Evolutionary conservation across 176 grass and related monocot genomes (phyloP).

Genomic region (Alloteropsis semialata): DNA sequence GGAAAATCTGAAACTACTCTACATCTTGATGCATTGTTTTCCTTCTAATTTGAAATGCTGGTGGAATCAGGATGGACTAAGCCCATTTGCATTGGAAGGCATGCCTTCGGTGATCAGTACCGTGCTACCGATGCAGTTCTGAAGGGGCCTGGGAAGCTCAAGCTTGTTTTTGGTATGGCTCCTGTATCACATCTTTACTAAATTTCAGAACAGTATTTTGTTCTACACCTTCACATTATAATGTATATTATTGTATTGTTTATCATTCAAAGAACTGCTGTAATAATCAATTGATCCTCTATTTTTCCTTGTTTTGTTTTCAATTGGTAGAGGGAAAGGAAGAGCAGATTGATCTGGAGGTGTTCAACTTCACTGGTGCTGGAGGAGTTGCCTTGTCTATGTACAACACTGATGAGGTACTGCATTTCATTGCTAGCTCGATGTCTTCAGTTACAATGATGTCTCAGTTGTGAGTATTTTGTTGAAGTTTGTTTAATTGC

Average conservation of each 20-base stretch:
- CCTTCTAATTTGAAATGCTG: conserved; percentile 13
- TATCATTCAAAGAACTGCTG: conserved; percentile 12
- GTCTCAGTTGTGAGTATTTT: neutral
- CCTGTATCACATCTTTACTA: neutral
- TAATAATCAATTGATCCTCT: conserved; percentile 14
- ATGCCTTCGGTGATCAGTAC: conserved; percentile 98
- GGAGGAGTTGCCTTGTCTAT: conserved; percentile 93
- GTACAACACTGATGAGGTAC: conserved; percentile 98
- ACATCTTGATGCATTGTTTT: conserved; percentile 15
- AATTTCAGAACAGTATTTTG: neutral
- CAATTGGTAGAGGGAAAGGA: conserved; percentile 71
- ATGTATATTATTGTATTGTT: conserved; percentile 1
- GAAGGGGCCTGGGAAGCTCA: conserved; percentile 97
- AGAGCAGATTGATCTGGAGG: conserved; percentile 74
- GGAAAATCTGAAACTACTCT: neutral
- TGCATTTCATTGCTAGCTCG: neutral
- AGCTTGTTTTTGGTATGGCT: conserved; percentile 86
- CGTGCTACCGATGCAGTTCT: conserved; percentile 90
- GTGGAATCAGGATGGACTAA: conserved; percentile 87
- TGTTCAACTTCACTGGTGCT: conserved; percentile 93
- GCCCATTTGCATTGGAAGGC: conserved; percentile 99
- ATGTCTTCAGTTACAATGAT: neutral
- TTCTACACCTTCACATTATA: neutral
- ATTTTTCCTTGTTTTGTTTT: conserved; percentile 15
- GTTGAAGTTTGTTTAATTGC: conserved; percentile 6